Conservation (phyloP, 2,329 filamentous ascomycete genomes). For the Neophaeococcomyces mojaviensis region DNA sequence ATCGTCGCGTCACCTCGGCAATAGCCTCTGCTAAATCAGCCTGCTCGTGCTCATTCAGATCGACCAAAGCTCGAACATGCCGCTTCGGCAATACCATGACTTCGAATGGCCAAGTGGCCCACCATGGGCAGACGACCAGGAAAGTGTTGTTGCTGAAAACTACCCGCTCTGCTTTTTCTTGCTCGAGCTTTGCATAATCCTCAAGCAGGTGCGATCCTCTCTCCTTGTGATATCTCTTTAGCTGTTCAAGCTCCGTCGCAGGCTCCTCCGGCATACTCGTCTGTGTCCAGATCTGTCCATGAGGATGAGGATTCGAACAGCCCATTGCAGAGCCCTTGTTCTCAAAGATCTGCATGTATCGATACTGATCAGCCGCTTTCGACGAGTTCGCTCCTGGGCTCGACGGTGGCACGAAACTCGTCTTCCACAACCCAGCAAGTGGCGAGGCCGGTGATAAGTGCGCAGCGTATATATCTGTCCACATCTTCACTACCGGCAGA, state of each 20-base stretch:
- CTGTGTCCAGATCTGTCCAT: slow-evolving; percentile 94
- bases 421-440: slow-evolving; percentile 40
- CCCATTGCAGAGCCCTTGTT: slow-evolving; percentile 98
- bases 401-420: slow-evolving; percentile 41
- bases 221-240: slow-evolving; percentile 68
- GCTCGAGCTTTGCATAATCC: slow-evolving; percentile 80
- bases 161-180: slow-evolving; percentile 72
- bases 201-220: slow-evolving; percentile 68
- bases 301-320: slow-evolving; percentile 95
- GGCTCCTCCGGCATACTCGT: slow-evolving; percentile 87
- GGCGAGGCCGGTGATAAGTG: slow-evolving; percentile 69
- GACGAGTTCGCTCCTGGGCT: slow-evolving; percentile 38
- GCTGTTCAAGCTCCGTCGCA: slow-evolving; percentile 65
- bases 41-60: slow-evolving; percentile 66
- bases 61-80: slow-evolving; percentile 77
- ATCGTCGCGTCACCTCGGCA: slow-evolving; percentile 79
- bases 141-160: slow-evolving; percentile 84
- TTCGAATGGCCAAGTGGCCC: slow-evolving; percentile 96
- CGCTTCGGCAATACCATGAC: slow-evolving; percentile 79
- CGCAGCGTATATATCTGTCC: slow-evolving; percentile 81
- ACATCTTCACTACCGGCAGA: slow-evolving; percentile 74
- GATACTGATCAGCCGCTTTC: slow-evolving; percentile 66
- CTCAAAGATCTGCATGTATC: slow-evolving; percentile 99
- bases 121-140: slow-evolving; percentile 89
- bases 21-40: slow-evolving; percentile 72